A percentile compares a stretch with the other conserved stretches of the same genome.
phyloP scores from a whole-genome alignment of 345 rosid genomes.

The Hypericum perforatum region DNA sequence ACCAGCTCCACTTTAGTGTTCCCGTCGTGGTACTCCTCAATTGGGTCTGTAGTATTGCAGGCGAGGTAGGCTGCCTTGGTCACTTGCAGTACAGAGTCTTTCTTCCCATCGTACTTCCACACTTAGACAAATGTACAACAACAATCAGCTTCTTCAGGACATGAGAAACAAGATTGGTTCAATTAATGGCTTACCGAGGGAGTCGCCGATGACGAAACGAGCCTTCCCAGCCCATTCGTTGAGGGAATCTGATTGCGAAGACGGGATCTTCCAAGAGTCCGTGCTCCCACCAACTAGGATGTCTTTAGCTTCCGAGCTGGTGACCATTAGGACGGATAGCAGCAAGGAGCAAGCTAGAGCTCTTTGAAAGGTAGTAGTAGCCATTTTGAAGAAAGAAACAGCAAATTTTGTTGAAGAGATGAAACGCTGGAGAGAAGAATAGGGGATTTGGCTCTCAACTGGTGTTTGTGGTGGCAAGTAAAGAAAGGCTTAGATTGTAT shows the following conservation, averaged over 20 bases:
- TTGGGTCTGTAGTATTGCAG: conserved; percentile 54
- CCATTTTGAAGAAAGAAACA: not conserved
- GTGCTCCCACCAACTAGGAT: conserved; percentile 45
- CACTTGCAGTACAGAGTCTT: conserved; percentile 74
- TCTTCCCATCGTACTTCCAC: conserved; percentile 57
- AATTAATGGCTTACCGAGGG: not conserved
- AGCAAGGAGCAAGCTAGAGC: not conserved
- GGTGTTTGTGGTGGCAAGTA: no score
- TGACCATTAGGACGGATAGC: conserved; percentile 15
- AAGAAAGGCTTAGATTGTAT: no score
- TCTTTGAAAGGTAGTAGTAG: not conserved
- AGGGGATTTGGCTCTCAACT: no score
- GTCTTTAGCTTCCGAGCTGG: conserved; percentile 32
- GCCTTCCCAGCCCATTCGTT: not conserved
- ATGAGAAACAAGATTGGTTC: no score
- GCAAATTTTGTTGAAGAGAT: not conserved
- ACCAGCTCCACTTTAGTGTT: conserved; percentile 54
- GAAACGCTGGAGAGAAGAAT: not conserved
- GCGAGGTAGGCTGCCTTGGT: conserved; percentile 38
- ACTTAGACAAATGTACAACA: conserved; percentile 20
- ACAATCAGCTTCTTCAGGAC: not conserved
- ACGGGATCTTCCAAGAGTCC: conserved; percentile 47
- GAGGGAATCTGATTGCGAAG: conserved; percentile 7
- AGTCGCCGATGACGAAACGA: conserved; percentile 3
- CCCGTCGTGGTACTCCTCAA: conserved; percentile 55